phyloP scores from a whole-genome alignment of 768 basidiomycete species.

The Candolleomyces aberdarensis region DNA sequence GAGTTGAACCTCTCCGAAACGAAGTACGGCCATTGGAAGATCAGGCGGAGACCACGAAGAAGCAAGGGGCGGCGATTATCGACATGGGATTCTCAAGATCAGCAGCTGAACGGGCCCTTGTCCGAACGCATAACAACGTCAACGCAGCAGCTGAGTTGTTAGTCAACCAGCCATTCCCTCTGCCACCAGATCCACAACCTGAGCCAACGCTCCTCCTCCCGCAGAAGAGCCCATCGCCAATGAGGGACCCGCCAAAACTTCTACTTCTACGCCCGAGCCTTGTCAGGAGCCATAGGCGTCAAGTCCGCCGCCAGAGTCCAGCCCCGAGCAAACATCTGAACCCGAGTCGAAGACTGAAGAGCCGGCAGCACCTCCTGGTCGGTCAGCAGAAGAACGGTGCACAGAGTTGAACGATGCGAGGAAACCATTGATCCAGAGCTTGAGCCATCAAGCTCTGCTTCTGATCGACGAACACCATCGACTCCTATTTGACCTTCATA shows the following conservation, averaged over 20 bases:
- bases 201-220: slow-evolving; percentile 17
- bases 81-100: slow-evolving; percentile 93
- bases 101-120: slow-evolving; percentile 80
- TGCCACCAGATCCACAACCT: slow-evolving; percentile 64
- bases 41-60: slow-evolving; percentile 93
- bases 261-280: slow-evolving; percentile 4
- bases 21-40: slow-evolving; percentile 91
- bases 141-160: slow-evolving; percentile 86
- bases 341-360: not conserved
- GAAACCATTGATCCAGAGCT: slow-evolving; percentile 57
- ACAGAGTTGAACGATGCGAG: slow-evolving; percentile 64
- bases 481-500: slow-evolving; percentile 85
- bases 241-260: not conserved
- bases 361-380: slow-evolving; percentile 18
- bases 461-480: slow-evolving; percentile 86
- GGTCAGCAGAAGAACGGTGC: slow-evolving; percentile 60
- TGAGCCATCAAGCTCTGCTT: slow-evolving; percentile 68
- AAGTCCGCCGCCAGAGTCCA: slow-evolving; percentile 16
- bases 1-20: slow-evolving; percentile 94
- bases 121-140: slow-evolving; percentile 85
- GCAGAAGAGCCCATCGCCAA: not conserved
- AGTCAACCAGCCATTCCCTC: slow-evolving; percentile 75
- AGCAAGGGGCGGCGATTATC: slow-evolving; percentile 87
- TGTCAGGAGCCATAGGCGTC: not conserved
- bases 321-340: not conserved